Percentiles rank a stretch among this genome's conserved stretches.
Evolutionary conservation across 345 rosid genomes (phyloP).

Genomic region (Populus alba): DNA sequence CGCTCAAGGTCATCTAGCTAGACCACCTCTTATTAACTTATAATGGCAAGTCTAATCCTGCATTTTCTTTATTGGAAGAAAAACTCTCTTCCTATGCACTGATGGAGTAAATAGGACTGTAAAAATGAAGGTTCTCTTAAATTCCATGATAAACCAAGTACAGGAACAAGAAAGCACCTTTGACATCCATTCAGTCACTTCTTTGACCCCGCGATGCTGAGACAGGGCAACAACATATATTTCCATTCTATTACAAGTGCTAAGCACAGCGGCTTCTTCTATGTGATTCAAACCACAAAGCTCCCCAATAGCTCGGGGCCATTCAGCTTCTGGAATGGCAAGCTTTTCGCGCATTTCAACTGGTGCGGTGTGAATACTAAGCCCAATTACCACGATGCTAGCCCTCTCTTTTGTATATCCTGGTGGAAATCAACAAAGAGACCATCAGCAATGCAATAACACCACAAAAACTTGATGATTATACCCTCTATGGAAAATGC

Average conservation of each 20-base stretch:
- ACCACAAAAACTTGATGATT: background rate
- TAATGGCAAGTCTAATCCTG: background rate
- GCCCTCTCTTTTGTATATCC: constrained; percentile 55
- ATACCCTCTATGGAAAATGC: background rate
- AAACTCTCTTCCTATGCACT: background rate
- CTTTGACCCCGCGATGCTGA: constrained; percentile 55
- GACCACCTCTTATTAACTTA: background rate
- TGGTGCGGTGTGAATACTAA: constrained; percentile 45
- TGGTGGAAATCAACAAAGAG: constrained; percentile 4
- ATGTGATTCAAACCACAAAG: constrained; percentile 85
- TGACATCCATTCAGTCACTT: constrained; percentile 57
- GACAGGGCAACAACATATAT: constrained; percentile 51
- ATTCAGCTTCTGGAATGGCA: constrained; percentile 56
- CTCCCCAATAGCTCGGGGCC: constrained; percentile 62
- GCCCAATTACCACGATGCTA: constrained; percentile 50
- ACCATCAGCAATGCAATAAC: background rate
- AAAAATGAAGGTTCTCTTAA: background rate
- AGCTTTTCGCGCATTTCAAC: constrained; percentile 56
- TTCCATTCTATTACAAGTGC: constrained; percentile 59
- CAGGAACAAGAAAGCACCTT: constrained; percentile 43
- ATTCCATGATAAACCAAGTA: background rate
- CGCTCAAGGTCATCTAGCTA: background rate
- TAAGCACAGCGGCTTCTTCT: constrained; percentile 56
- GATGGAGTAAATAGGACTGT: background rate
- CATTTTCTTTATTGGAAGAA: background rate